These are phyloP conservation scores for Adansonia madagascariensis DNA, from an alignment of 441 rosid species.

Conservation along the genomic window DNA sequence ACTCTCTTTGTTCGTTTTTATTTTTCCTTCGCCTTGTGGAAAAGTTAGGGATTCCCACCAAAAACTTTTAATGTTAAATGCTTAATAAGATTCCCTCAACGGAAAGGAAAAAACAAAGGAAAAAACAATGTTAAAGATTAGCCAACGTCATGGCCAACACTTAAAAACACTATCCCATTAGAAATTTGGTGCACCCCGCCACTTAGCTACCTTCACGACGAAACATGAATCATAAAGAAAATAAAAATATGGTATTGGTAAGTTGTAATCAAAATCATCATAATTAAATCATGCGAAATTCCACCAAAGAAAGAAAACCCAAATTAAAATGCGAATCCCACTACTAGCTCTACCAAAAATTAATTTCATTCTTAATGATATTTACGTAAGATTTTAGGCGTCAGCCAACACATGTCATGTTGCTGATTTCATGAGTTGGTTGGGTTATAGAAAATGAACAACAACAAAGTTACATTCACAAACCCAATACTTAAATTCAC, in stretches of 20 bases:
- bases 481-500: too few relatives aligned
- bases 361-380: too few relatives aligned
- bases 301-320: neutral
- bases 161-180: neutral
- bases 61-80: neutral
- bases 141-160: neutral
- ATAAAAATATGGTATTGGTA: neutral
- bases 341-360: neutral
- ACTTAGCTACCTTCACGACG: neutral
- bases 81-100: constrained; percentile 1
- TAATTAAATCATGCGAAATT: neutral
- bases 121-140: neutral
- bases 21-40: neutral
- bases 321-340: neutral
- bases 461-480: neutral
- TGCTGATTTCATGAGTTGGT: constrained; percentile 8
- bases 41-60: neutral
- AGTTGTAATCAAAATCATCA: neutral
- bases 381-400: neutral
- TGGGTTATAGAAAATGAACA: neutral
- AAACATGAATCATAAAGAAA: neutral
- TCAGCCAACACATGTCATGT: neutral
- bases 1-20: neutral
- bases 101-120: neutral
- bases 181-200: constrained; percentile 11